These are phyloP conservation scores for Penicillium fimorum DNA, from an alignment of 495 filamentous ascomycete genomes.

Conservation along the genomic window DNA sequence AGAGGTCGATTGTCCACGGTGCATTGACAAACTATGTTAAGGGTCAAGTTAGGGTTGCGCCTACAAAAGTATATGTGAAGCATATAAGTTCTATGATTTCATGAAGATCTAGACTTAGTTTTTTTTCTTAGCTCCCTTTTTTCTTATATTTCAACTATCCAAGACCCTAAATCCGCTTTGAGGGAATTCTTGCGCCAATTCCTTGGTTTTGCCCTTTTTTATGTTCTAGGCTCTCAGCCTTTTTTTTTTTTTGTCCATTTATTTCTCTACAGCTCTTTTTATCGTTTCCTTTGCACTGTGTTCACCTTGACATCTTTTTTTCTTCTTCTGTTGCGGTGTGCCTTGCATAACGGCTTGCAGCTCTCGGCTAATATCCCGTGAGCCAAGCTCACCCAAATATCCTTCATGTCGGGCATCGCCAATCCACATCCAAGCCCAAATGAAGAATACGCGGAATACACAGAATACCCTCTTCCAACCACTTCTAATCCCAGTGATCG, in stretches of 20 bases:
- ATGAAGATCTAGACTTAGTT: slow-evolving; percentile 4
- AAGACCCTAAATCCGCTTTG: background rate
- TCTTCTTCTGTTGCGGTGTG: slow-evolving; percentile 3
- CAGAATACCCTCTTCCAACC: slow-evolving; percentile 24
- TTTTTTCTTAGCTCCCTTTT: background rate
- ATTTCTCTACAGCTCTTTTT: background rate
- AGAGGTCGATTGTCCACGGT: background rate
- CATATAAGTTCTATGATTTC: background rate
- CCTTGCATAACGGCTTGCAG: slow-evolving; percentile 8
- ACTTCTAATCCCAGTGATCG: slow-evolving; percentile 8
- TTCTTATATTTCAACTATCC: background rate
- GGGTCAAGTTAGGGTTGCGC: background rate
- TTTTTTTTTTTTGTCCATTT: background rate
- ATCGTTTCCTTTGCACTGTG: background rate
- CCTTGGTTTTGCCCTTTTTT: background rate
- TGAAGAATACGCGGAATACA: slow-evolving; percentile 29
- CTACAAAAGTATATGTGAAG: background rate
- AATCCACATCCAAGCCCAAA: slow-evolving; percentile 27
- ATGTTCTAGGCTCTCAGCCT: background rate
- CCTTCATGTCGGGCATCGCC: slow-evolving; percentile 24
- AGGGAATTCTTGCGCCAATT: background rate
- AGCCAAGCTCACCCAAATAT: slow-evolving; percentile 2
- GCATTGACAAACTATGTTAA: background rate
- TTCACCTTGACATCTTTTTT: background rate
- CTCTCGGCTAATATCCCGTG: background rate